phyloP scores from a whole-genome alignment of 2,329 filamentous ascomycete species.

The Cordyceps tenuipes region DNA sequence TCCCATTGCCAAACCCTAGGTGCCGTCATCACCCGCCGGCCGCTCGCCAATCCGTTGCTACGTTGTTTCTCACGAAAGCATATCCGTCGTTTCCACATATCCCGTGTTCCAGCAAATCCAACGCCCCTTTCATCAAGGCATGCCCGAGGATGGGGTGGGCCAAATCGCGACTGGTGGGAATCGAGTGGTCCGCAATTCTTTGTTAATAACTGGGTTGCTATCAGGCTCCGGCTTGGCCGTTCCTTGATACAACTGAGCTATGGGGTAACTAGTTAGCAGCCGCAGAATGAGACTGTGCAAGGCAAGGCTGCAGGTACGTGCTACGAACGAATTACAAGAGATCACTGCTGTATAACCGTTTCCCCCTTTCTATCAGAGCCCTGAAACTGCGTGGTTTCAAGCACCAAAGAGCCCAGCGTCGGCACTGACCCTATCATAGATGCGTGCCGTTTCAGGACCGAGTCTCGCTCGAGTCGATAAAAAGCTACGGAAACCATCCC shows the following conservation, averaged over 20 bases:
- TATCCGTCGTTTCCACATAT: not conserved
- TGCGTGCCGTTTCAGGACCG: not conserved
- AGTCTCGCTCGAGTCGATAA: not conserved
- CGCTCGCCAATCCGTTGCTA: not conserved
- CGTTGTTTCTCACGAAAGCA: not conserved
- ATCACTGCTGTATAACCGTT: not conserved
- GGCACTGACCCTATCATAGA: slow-evolving; percentile 1
- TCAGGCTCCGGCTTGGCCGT: not conserved
- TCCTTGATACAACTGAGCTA: not conserved
- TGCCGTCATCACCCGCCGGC: not conserved
- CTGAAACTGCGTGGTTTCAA: slow-evolving; percentile 1
- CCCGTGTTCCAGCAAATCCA: not conserved
- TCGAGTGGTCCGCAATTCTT: not conserved
- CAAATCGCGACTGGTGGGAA: not conserved
- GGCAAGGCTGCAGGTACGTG: not conserved
- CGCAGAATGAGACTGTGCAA: not conserved
- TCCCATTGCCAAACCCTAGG: not conserved
- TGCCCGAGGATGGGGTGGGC: not conserved
- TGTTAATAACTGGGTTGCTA: not conserved
- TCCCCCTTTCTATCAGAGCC: not conserved
- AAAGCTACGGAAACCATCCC: not conserved
- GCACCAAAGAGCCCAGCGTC: not conserved
- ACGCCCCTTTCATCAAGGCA: not conserved
- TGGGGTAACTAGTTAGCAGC: not conserved
- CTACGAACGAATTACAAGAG: not conserved